phyloP scores from a whole-genome alignment of 352 stramenopile species.

The Thalassiosira mediterranea region DNA sequence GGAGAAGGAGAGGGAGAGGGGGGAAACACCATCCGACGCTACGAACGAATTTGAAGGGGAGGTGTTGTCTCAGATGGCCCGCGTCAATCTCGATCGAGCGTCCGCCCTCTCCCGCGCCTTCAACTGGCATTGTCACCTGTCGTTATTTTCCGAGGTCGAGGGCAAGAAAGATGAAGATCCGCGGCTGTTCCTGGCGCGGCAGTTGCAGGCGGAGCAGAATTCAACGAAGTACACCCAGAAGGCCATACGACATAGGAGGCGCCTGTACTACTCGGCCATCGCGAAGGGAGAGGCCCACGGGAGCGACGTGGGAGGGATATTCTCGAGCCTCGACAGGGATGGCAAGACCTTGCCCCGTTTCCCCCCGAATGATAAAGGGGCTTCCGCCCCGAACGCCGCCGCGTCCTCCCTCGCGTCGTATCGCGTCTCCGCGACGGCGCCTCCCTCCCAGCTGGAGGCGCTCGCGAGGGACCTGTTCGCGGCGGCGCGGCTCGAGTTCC shows the following conservation, averaged over 20 bases:
- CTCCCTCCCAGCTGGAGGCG: slow-evolving; percentile 22
- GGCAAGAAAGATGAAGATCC: slow-evolving; percentile 32
- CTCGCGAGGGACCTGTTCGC: slow-evolving; percentile 53
- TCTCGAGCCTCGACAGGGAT: slow-evolving; percentile 29
- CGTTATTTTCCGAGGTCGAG: slow-evolving; percentile 51
- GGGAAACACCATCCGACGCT: slow-evolving; percentile 1
- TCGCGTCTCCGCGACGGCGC: slow-evolving; percentile 19
- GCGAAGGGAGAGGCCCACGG: slow-evolving; percentile 14
- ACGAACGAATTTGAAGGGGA: slow-evolving; percentile 34
- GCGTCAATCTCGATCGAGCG: slow-evolving; percentile 48
- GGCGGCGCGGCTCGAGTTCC: slow-evolving; percentile 49
- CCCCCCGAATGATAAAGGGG: slow-evolving; percentile 7
- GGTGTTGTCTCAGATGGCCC: slow-evolving; percentile 59
- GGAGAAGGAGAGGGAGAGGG: background rate
- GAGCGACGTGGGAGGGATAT: slow-evolving; percentile 13
- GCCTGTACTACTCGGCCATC: slow-evolving; percentile 36
- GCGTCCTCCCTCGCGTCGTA: background rate
- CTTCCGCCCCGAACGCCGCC: background rate
- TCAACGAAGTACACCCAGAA: slow-evolving; percentile 56
- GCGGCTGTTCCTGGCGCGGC: slow-evolving; percentile 38
- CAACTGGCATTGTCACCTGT: slow-evolving; percentile 52
- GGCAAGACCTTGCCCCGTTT: slow-evolving; percentile 1
- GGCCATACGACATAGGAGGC: slow-evolving; percentile 47
- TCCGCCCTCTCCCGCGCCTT: slow-evolving; percentile 42
- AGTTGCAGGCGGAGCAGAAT: slow-evolving; percentile 46